A percentile compares a stretch with the other conserved stretches of the same genome.
phyloP scores from a whole-genome alignment of 306 rosid genomes.

The Lablab purpureus region DNA sequence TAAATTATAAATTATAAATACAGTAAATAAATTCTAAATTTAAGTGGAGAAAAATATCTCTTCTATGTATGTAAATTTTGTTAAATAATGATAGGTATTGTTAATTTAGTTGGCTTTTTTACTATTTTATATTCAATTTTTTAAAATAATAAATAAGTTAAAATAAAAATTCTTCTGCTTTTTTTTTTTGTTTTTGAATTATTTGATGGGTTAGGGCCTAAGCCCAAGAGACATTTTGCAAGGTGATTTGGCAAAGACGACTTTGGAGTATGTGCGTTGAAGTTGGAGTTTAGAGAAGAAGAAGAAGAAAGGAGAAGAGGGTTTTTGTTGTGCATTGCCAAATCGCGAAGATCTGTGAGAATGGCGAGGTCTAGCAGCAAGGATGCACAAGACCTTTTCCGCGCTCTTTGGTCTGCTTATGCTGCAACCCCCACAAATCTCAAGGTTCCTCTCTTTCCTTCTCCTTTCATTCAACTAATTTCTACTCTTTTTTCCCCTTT shows the following conservation, averaged over 20 bases:
- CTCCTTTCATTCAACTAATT: background rate
- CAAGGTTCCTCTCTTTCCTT: conserved; percentile 56
- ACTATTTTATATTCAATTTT: too few species aligned
- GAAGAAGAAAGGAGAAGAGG: background rate
- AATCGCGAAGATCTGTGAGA: conserved; percentile 12
- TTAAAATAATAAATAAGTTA: too few species aligned
- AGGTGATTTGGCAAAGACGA: background rate
- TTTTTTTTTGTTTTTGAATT: background rate
- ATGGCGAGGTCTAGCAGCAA: conserved; percentile 61
- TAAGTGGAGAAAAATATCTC: too few species aligned
- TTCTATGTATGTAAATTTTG: too few species aligned
- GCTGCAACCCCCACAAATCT: conserved; percentile 78
- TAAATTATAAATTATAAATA: too few species aligned
- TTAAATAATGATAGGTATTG: too few species aligned
- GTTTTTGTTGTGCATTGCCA: background rate
- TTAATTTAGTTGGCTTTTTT: too few species aligned
- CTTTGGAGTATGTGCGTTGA: background rate
- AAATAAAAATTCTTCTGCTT: too few species aligned
- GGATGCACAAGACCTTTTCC: conserved; percentile 73
- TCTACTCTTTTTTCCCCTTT: background rate
- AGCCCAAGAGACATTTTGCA: background rate
- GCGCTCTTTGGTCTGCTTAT: conserved; percentile 81
- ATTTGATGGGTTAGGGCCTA: background rate
- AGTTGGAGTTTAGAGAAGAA: background rate
- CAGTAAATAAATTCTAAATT: too few species aligned